Conservation (phyloP, 2,329 filamentous ascomycete genomes). For the Diplodia seriata region DNA sequence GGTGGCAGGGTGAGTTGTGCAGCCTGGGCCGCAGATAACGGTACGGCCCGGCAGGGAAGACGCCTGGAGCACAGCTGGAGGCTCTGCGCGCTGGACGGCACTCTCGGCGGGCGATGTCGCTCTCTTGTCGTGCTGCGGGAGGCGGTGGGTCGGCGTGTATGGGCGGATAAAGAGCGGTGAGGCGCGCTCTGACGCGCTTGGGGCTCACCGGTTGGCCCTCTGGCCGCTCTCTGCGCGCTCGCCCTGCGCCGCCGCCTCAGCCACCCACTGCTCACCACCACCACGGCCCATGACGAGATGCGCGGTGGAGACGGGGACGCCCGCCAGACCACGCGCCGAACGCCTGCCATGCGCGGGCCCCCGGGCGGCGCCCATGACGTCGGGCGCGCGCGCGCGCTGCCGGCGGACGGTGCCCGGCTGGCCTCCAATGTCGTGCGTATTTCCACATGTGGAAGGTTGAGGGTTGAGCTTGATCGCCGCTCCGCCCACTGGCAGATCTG, state of each 20-base stretch:
- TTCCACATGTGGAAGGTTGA: conserved; percentile 24
- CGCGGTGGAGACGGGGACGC: conserved; percentile 19
- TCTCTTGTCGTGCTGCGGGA: conserved; percentile 13
- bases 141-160: conserved; percentile 11
- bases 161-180: conserved; percentile 25
- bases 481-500: conserved; percentile 24
- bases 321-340: conserved; percentile 24
- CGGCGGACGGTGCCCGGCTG: not conserved
- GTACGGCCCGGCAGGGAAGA: conserved; percentile 23
- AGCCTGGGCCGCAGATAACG: conserved; percentile 22
- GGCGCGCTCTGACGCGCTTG: not conserved
- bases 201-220: conserved; percentile 25
- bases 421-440: conserved; percentile 16
- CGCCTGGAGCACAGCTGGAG: conserved; percentile 13
- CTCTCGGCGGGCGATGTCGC: conserved; percentile 20
- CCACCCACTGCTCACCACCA: not conserved
- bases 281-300: conserved; percentile 13
- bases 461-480: conserved; percentile 29
- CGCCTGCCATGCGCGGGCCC: not conserved
- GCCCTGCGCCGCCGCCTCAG: not conserved
- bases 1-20: not conserved
- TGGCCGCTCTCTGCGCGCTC: not conserved
- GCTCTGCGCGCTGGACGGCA: conserved; percentile 22
- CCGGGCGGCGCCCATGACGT: conserved; percentile 12
- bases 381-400: not conserved